phyloP scores from a whole-genome alignment of 495 filamentous ascomycete species.

The Entonaema liquescens region DNA sequence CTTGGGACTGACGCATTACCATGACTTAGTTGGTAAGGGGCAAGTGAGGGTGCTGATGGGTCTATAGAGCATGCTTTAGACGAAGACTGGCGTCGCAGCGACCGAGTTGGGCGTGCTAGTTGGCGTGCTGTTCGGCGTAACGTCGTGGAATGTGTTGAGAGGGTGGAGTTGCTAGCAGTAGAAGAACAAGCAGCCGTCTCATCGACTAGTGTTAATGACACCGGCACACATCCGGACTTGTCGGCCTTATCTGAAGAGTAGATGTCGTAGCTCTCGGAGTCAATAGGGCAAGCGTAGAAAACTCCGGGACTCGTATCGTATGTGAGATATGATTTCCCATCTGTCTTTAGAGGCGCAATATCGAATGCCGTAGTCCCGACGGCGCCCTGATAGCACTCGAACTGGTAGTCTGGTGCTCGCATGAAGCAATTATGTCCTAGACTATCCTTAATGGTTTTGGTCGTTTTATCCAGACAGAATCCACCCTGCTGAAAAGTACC shows the following conservation, averaged over 20 bases:
- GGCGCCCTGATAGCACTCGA: conserved; percentile 42
- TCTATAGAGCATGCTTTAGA: conserved; percentile 29
- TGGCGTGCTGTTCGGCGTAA: background rate
- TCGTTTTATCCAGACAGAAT: conserved; percentile 42
- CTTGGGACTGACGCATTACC: conserved; percentile 13
- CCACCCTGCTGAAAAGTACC: conserved; percentile 43
- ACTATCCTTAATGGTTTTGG: conserved; percentile 40
- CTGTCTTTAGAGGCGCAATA: conserved; percentile 5
- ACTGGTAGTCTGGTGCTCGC: conserved; percentile 38
- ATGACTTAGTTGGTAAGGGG: conserved; percentile 27
- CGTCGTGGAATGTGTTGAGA: background rate
- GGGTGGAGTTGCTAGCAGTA: conserved; percentile 12
- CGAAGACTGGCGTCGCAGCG: conserved; percentile 17
- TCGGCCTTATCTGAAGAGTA: conserved; percentile 34
- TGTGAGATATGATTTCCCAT: conserved; percentile 35
- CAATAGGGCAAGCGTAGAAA: conserved; percentile 40
- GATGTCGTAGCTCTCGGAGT: conserved; percentile 34
- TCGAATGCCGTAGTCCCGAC: conserved; percentile 38
- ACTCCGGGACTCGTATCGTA: conserved; percentile 33
- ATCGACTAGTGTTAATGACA: conserved; percentile 34
- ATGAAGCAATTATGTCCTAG: conserved; percentile 45
- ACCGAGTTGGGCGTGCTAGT: background rate
- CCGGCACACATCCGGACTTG: conserved; percentile 20
- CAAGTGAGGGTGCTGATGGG: conserved; percentile 40
- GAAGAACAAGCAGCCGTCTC: conserved; percentile 32